These are phyloP conservation scores for Pleurotus djamor DNA, from an alignment of 768 basidiomycete genomes.

Conservation along the genomic window DNA sequence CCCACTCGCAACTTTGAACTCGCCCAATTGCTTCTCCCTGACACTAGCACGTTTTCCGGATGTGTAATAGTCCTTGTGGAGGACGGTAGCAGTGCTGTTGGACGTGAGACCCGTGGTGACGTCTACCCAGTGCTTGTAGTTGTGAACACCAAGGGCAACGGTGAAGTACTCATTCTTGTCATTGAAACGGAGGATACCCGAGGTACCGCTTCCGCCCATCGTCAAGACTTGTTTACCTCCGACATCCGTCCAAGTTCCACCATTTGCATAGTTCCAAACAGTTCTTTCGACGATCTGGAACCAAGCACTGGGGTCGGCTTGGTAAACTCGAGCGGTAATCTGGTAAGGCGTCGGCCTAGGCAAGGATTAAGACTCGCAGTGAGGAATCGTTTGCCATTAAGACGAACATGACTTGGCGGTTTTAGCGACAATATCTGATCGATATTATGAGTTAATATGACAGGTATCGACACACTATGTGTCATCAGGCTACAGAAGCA, in stretches of 20 bases:
- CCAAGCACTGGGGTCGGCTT: constrained; percentile 10
- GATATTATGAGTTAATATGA: too few species aligned
- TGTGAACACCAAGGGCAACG: constrained; percentile 34
- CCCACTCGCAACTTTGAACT: too few species aligned
- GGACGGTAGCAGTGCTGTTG: constrained; percentile 17
- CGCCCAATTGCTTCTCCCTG: too few species aligned
- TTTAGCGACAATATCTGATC: too few species aligned
- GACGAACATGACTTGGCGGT: too few species aligned
- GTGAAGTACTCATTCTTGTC: constrained; percentile 24
- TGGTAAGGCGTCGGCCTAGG: not conserved
- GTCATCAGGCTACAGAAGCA: too few species aligned
- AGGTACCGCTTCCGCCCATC: constrained; percentile 37
- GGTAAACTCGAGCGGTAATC: not conserved
- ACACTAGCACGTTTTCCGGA: too few species aligned
- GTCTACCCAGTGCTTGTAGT: constrained; percentile 36
- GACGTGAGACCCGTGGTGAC: constrained; percentile 25
- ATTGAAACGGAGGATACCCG: constrained; percentile 30
- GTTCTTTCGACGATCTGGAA: constrained; percentile 30
- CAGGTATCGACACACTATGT: too few species aligned
- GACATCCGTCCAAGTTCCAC: constrained; percentile 25
- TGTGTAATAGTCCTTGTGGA: constrained; percentile 8
- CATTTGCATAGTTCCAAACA: constrained; percentile 28
- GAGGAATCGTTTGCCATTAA: too few species aligned
- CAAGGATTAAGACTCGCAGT: too few species aligned
- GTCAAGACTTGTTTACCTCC: constrained; percentile 20